Conservation (phyloP, 2,329 filamentous ascomycete genomes). For the Cytospora schulzeri region DNA sequence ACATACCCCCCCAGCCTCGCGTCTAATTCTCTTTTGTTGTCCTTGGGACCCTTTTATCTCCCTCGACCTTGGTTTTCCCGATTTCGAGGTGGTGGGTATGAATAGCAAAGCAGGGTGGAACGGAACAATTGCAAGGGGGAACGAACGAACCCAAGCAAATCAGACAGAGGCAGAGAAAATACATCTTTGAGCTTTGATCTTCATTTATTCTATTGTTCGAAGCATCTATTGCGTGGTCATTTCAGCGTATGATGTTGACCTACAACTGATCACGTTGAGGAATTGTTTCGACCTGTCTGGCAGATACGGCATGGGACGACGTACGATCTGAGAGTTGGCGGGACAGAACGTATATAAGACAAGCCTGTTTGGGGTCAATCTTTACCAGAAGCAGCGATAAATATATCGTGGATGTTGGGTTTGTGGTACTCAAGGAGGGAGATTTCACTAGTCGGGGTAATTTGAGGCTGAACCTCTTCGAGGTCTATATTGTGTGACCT, state of each 20-base stretch:
- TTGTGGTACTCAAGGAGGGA: too few species aligned
- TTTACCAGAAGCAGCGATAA: too few species aligned
- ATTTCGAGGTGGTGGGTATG: slow-evolving; percentile 1
- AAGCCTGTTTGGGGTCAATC: too few species aligned
- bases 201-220: neutral
- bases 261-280: neutral
- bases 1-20: neutral
- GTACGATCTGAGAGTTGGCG: too few species aligned
- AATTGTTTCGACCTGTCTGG: neutral
- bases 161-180: neutral
- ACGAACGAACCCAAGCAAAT: neutral
- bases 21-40: slow-evolving; percentile 20
- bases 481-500: too few species aligned
- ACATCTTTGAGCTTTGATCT: neutral
- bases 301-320: neutral
- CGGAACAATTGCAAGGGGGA: slow-evolving; percentile 22
- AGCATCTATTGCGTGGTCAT: neutral
- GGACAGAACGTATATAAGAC: too few species aligned
- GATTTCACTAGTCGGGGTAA: too few species aligned
- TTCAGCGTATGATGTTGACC: neutral
- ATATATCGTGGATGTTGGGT: too few species aligned
- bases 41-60: slow-evolving; percentile 6
- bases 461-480: too few species aligned
- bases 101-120: slow-evolving; percentile 20
- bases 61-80: slow-evolving; percentile 11